phyloP scores from a whole-genome alignment of 495 filamentous ascomycete genomes.

The Thermothielavioides terrestris region DNA sequence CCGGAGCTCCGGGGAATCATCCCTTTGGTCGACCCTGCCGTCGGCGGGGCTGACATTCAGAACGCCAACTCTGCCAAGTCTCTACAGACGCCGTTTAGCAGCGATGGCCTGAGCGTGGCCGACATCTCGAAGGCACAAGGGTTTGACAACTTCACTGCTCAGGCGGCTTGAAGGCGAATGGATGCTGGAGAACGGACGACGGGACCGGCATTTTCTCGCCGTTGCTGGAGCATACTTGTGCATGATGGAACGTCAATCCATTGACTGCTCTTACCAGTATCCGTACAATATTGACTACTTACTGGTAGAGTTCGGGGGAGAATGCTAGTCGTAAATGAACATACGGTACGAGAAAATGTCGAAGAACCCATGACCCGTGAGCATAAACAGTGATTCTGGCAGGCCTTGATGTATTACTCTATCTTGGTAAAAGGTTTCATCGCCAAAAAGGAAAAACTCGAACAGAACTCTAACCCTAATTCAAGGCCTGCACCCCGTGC shows the following conservation, averaged over 20 bases:
- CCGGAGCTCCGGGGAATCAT: slow-evolving; percentile 48
- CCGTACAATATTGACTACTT: too few species aligned
- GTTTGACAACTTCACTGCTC: slow-evolving; percentile 46
- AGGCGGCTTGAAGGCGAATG: slow-evolving; percentile 18
- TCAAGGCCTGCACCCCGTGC: slow-evolving; percentile 8
- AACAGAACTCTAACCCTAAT: neutral
- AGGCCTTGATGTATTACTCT: too few species aligned
- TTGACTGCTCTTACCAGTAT: too few species aligned
- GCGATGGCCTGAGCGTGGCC: slow-evolving; percentile 45
- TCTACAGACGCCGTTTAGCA: slow-evolving; percentile 38
- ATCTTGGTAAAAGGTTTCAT: neutral
- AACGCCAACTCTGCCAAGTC: slow-evolving; percentile 45
- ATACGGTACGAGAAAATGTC: too few species aligned
- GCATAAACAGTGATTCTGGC: too few species aligned
- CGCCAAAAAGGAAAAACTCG: neutral
- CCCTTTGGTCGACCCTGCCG: slow-evolving; percentile 50
- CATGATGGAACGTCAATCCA: too few species aligned
- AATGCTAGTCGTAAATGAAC: too few species aligned
- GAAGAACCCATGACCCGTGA: too few species aligned
- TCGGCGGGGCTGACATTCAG: slow-evolving; percentile 43
- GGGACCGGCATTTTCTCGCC: too few species aligned
- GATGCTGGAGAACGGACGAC: too few species aligned
- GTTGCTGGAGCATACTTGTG: too few species aligned
- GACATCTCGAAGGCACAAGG: slow-evolving; percentile 44
- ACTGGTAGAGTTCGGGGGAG: too few species aligned